phyloP scores from a whole-genome alignment of 441 rosid species.

The Hura crepitans region DNA sequence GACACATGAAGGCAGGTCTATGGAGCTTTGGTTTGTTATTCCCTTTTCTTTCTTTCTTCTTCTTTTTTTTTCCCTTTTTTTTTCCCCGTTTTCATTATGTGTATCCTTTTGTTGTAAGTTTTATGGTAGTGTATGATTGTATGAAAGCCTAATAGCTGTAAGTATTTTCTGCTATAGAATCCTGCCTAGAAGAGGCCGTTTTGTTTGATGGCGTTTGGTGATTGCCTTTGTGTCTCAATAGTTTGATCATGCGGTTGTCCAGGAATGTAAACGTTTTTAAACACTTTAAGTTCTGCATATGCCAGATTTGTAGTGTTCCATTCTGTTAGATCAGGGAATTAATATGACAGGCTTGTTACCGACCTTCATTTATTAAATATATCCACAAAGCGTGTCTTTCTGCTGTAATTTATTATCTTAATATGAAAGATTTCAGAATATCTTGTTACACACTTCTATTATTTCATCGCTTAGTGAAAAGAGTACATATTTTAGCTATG shows the following conservation, averaged over 20 bases:
- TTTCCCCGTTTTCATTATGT: neutral
- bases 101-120: neutral
- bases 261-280: neutral
- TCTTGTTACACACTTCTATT: neutral
- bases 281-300: neutral
- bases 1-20: constrained; percentile 97
- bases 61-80: neutral
- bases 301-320: neutral
- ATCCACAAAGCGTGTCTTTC: neutral
- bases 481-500: neutral
- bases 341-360: neutral
- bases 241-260: neutral
- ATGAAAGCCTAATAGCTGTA: neutral
- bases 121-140: neutral
- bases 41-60: constrained; percentile 4
- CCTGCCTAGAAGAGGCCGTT: neutral
- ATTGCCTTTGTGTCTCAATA: neutral
- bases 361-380: neutral
- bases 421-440: neutral
- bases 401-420: neutral
- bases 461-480: neutral
- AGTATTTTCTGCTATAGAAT: neutral
- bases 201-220: neutral
- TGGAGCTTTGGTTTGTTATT: constrained; percentile 23
- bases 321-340: neutral